phyloP scores from a whole-genome alignment of 352 stramenopile species.

The Phytophthora kernoviae region DNA sequence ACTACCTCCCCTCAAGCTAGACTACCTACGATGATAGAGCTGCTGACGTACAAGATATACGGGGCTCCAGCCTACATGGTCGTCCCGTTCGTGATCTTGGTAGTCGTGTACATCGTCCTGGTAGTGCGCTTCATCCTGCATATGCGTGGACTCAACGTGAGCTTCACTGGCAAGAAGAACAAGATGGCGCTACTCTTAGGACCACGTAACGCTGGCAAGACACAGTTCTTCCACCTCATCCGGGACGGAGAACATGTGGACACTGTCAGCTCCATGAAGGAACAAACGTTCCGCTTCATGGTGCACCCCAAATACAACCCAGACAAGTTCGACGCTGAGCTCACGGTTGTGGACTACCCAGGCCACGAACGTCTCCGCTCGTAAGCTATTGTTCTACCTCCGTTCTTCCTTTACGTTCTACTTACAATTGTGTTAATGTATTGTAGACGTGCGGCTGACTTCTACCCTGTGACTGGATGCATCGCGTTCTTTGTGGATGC shows the following conservation, averaged over 20 bases:
- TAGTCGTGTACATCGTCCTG: conserved; percentile 59
- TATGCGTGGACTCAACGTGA: conserved; percentile 67
- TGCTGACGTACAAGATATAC: conserved; percentile 55
- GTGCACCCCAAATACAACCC: conserved; percentile 73
- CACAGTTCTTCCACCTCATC: conserved; percentile 81
- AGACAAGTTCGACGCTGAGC: conserved; percentile 69
- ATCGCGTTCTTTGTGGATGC: conserved; percentile 85
- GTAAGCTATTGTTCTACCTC: conserved; percentile 31
- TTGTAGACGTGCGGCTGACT: conserved; percentile 68
- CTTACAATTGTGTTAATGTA: conserved; percentile 6
- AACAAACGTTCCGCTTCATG: conserved; percentile 67
- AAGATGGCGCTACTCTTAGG: conserved; percentile 76
- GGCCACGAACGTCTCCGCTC: conserved; percentile 82
- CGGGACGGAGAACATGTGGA: conserved; percentile 66
- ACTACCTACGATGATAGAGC: conserved; percentile 21
- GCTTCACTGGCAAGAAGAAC: conserved; percentile 73
- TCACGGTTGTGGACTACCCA: conserved; percentile 82
- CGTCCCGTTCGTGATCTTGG: conserved; percentile 46
- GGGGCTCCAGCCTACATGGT: conserved; percentile 64
- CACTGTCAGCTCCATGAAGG: conserved; percentile 89
- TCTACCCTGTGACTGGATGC: conserved; percentile 69
- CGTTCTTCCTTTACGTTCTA: not conserved
- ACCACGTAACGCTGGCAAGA: conserved; percentile 76
- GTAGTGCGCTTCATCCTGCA: conserved; percentile 67
- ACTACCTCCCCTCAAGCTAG: conserved; percentile 6